Base-by-base conservation (phyloP, 257 asterid genomes). In the Orobanche coerulescens region DNA sequence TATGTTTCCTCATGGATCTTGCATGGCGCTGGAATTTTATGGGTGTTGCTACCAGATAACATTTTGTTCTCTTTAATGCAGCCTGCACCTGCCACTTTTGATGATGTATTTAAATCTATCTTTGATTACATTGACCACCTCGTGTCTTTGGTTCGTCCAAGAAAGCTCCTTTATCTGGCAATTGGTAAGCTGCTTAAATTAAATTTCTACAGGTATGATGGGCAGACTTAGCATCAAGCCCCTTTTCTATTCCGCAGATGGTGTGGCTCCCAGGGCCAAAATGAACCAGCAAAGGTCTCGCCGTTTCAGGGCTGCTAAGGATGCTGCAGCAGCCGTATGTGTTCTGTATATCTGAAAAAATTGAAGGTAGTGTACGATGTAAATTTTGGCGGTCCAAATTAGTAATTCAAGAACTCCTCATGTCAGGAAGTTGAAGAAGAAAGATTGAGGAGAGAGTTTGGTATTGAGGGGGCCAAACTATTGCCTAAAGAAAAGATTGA, bases 191-290 rank as follows among this genome's bases (percentile, higher is more conserved):
- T 51, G 28, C 66, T 59, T 51, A 58, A 13, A 50, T 58, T 28
- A 26, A 13, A 47, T 50, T 23, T 58, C 34, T 70, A 40, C 65
- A 20, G 25, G 26, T 55, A 20, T 39, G 62, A 44, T 64, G 59
- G 59, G 62, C 23, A 28, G 30, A 37, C 44, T 34, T 63, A 50
- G 62, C 37, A 23, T 63, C 60, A 56, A 50, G 3, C 8, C 56
- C 25, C 47, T 56, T 58, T 59, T 64, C 46, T 46, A 19, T 67
- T 72, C 36, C 66, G 40, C 73, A 92, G 98, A 93, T 79, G 98
- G 97, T 60, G 98, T 93, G 78, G 98, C 98, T 73, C 98, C 98
- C 7, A 84, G 97, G 76, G 97, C 98, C 62, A 93, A 92, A 80
- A 93, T 93, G 98, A 93, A 93, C 79, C 98, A 93, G 81, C 98